Evolutionary conservation across 192 early-diverging fungal genomes (phyloP), one percentile per base, ranked within the genome.

Genomic region (Podila epigama): DNA sequence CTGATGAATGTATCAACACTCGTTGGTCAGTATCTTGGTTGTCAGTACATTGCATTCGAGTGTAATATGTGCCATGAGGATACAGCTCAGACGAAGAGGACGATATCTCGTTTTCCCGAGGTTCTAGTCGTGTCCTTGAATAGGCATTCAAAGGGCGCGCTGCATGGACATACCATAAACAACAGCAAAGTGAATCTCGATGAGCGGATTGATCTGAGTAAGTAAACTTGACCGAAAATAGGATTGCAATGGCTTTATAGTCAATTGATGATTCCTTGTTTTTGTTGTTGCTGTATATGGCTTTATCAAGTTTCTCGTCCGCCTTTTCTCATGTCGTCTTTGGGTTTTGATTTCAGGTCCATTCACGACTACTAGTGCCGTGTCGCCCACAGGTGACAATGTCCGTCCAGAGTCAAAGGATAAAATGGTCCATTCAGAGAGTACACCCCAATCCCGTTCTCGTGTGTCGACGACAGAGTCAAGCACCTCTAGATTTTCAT

Each of bases 161-260:
- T 16, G 15, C 22, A 51, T 13, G 61, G 69, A 28, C 64, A 39
- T 42, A 58, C 28, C n/a, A 71, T 64, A 48, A 42, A 71, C 31
- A 60, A 61, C 10, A 71, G 56, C n/a, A 53, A 27, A 33, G 56
- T 71, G 1, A 18, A 34, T 33, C 63, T 71, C 35, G 69, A 71
- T 36, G 69, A 48, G 16, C 53, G 55, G 0, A 28, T 71, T 27
- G 69, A 71, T n/a, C 58, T 71, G 18, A 51, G 69, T 71, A 71
- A 52, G 69, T n/a, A n/a, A n/a, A n/a, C n/a, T n/a, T n/a, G n/a
- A n/a, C n/a, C n/a, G n/a, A n/a, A n/a, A n/a, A n/a, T n/a, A n/a
- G n/a, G n/a, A n/a, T n/a, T n/a, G n/a, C n/a, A n/a, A n/a, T n/a
- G n/a, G n/a, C n/a, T n/a, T n/a, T n/a, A n/a, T n/a, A n/a, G n/a